Base-by-base conservation (phyloP, 2,329 filamentous ascomycete species). In the Hirsutella minnesotensis region DNA sequence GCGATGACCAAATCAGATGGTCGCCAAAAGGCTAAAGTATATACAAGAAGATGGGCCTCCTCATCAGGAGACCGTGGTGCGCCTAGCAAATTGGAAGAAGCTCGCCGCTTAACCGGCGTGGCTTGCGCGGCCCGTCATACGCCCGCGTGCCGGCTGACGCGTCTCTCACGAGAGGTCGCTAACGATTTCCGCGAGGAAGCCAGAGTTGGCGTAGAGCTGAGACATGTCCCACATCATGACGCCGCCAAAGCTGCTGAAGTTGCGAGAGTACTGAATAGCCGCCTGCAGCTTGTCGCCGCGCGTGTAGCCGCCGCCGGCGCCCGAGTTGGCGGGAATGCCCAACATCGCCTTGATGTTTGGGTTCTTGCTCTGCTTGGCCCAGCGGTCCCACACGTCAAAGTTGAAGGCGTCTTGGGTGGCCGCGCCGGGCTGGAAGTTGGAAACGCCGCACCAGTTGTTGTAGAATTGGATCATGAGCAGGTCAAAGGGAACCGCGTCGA, bases 151-250 rank as follows among this genome's bases (percentile, higher is more conserved):
- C 24, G 24, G 7, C 24, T 27, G 24, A 27, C 24, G 12, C 24
- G n/a, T n/a, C 24, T 27, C 42, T 41, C 41, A 50, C 9, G 47
- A 52, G 43, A 71, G 53, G 44, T 61, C 55, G 29, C 53, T 44
- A 49, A 59, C 56, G 4, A 79, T 60, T 31, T 62, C 55, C 21
- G 60, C 57, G 42, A 81, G 60, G 55, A 78, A 80, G 1, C 75
- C 77, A 2, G 50, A 29, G 57, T 82, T 81, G n/a, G 61, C 59
- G 48, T 70, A 78, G 2, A 73, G 66, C 62, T 81, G 77, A 24
- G 66, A 73, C 60, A 73, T 73, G 57, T 84, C 80, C 80, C 79
- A 83, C 62, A 82, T 67, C 79, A 83, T 82, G 22, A 79, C 69
- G 24, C 80, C 80, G 8, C 78, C 79, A 51, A 83, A 83, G 57